Percentiles rank a stretch among this genome's conserved stretches.
Conservation (phyloP, 208 protist genomes). For the Wallacemonas sp. region DNA sequence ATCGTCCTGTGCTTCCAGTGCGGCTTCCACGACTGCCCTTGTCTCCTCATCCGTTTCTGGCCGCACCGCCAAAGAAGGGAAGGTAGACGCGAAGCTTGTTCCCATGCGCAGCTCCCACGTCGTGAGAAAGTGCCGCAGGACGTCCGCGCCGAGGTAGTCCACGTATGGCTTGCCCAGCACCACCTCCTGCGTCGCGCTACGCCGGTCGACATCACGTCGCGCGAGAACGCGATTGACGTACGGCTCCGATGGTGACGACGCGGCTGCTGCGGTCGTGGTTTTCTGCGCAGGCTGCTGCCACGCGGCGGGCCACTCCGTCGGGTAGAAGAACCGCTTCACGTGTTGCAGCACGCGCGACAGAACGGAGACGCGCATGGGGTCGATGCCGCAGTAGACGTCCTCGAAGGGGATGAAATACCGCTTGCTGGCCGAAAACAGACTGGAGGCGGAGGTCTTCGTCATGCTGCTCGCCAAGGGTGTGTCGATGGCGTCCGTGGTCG, state of each 20-base stretch:
- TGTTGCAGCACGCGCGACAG: constrained; percentile 57
- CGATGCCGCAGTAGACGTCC: constrained; percentile 49
- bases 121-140: constrained; percentile 45
- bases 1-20: constrained; percentile 11
- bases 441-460: constrained; percentile 12
- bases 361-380: constrained; percentile 74
- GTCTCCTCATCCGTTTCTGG: constrained; percentile 13
- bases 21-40: constrained; percentile 8
- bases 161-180: constrained; percentile 59
- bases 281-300: constrained; percentile 15
- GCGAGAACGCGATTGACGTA: constrained; percentile 37
- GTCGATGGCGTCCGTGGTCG: constrained; percentile 7
- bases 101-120: constrained; percentile 18
- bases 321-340: constrained; percentile 58
- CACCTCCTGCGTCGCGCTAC: constrained; percentile 53
- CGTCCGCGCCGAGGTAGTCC: constrained; percentile 49
- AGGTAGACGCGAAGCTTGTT: constrained; percentile 4
- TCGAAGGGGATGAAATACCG: constrained; percentile 46
- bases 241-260: constrained; percentile 1
- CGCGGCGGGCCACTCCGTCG: constrained; percentile 40
- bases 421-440: constrained; percentile 3
- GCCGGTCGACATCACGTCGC: constrained; percentile 45
- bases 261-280: background rate
- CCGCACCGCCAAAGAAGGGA: constrained; percentile 14
- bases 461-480: constrained; percentile 13